These are phyloP conservation scores for Malbranchea zuffiana DNA, from an alignment of 2,329 filamentous ascomycete species.

Conservation along the genomic window DNA sequence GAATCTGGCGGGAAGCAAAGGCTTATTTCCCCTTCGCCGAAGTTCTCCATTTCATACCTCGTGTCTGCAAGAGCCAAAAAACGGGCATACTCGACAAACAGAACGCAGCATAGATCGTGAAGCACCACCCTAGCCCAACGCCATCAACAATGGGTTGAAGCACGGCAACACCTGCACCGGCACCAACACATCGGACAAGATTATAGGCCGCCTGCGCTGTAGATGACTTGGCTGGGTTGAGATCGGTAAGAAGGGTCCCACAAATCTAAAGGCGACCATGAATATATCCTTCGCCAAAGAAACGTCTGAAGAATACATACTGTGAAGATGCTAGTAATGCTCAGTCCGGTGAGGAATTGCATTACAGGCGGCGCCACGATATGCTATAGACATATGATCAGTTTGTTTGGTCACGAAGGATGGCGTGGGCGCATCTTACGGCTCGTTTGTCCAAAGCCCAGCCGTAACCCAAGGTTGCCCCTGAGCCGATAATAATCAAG, in stretches of 20 bases:
- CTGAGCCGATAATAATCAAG: slow-evolving; percentile 3
- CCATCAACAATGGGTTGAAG: slow-evolving; percentile 5
- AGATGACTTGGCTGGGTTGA: slow-evolving; percentile 2
- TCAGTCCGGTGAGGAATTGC: slow-evolving; percentile 4
- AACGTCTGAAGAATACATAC: not conserved
- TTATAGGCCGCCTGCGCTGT: slow-evolving; percentile 6
- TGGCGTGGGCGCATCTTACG: not conserved
- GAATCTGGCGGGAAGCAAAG: too few species aligned
- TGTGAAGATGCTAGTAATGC: slow-evolving; percentile 3
- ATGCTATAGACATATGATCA: not conserved
- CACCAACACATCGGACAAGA: slow-evolving; percentile 1
- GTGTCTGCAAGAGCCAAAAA: slow-evolving; percentile 7
- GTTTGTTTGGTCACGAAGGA: not conserved
- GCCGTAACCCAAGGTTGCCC: slow-evolving; percentile 3
- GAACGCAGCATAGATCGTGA: slow-evolving; percentile 6
- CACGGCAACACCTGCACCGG: slow-evolving; percentile 1
- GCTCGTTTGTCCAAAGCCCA: slow-evolving; percentile 4
- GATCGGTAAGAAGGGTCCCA: slow-evolving; percentile 4
- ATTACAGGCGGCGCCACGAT: slow-evolving; percentile 4
- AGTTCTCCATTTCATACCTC: slow-evolving; percentile 8
- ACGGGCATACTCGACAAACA: slow-evolving; percentile 5
- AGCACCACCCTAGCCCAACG: slow-evolving; percentile 3
- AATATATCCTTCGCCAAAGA: not conserved
- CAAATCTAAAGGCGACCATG: not conserved
- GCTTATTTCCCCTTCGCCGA: not conserved